phyloP scores from a whole-genome alignment of 1,284 basidiomycete genomes.

The Ustilago xerochloae region DNA sequence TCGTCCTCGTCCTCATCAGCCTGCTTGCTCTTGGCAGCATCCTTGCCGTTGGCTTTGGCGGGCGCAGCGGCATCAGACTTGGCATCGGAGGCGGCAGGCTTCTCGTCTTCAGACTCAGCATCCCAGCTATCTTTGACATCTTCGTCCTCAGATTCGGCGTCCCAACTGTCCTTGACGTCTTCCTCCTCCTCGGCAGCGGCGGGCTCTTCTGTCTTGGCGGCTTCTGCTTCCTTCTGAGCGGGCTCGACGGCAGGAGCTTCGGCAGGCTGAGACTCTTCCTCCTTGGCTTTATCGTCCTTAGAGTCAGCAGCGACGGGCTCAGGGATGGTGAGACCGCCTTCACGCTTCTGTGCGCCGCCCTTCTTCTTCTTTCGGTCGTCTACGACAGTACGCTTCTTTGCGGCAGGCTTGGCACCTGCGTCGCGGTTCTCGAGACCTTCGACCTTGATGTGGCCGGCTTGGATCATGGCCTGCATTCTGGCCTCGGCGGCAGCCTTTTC shows the following conservation, averaged over 20 bases:
- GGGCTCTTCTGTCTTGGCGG: conserved; percentile 65
- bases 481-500: conserved; percentile 91
- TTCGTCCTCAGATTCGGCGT: conserved; percentile 56
- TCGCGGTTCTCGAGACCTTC: conserved; percentile 78
- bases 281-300: conserved; percentile 12
- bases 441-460: conserved; percentile 83
- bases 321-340: conserved; percentile 47
- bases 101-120: conserved; percentile 74
- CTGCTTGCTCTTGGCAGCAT: conserved; percentile 18
- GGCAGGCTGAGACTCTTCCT: conserved; percentile 10
- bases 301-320: conserved; percentile 37
- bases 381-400: conserved; percentile 75
- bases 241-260: conserved; percentile 37
- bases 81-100: conserved; percentile 26
- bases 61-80: conserved; percentile 22
- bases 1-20: conserved; percentile 14
- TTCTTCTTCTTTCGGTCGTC: conserved; percentile 91
- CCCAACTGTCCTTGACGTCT: conserved; percentile 46
- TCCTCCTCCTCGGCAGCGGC: conserved; percentile 62
- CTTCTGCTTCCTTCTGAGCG: conserved; percentile 47
- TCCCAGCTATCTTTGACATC: conserved; percentile 69
- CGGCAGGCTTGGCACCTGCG: conserved; percentile 64
- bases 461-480: conserved; percentile 87
- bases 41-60: conserved; percentile 20
- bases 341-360: conserved; percentile 72